phyloP scores from a whole-genome alignment of 805 yeast genomes.

The Ogataea siamensis region DNA sequence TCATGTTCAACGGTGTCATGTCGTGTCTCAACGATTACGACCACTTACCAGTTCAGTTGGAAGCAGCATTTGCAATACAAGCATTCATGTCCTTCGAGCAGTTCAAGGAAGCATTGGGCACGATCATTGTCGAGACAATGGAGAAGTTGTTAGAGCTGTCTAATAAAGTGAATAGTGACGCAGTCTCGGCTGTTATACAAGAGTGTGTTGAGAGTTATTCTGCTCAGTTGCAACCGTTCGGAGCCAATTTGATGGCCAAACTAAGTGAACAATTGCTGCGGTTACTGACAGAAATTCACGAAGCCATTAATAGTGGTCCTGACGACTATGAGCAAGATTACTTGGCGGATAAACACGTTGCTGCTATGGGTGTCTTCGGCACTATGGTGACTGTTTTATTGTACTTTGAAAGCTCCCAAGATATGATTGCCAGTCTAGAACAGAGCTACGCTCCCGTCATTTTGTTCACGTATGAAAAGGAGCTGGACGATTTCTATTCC shows the following conservation, averaged over 20 bases:
- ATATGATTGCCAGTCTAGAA: slow-evolving; percentile 66
- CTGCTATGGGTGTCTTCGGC: slow-evolving; percentile 82
- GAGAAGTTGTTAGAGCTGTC: slow-evolving; percentile 71
- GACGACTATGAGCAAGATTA: slow-evolving; percentile 51
- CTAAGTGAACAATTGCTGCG: slow-evolving; percentile 74
- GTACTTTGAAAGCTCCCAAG: slow-evolving; percentile 80
- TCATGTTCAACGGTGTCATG: slow-evolving; percentile 47
- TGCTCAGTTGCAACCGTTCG: slow-evolving; percentile 89
- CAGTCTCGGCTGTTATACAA: slow-evolving; percentile 88
- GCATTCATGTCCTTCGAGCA: slow-evolving; percentile 63
- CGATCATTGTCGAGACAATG: slow-evolving; percentile 77
- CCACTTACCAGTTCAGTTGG: slow-evolving; percentile 72
- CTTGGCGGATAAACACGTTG: slow-evolving; percentile 71
- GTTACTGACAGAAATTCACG: slow-evolving; percentile 68
- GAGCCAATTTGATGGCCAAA: slow-evolving; percentile 58
- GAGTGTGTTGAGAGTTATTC: slow-evolving; percentile 89
- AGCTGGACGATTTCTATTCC: slow-evolving; percentile 74
- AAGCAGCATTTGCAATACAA: slow-evolving; percentile 84
- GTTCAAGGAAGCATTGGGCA: slow-evolving; percentile 65
- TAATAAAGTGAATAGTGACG: slow-evolving; percentile 81
- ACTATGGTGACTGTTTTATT: slow-evolving; percentile 85
- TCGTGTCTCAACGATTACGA: slow-evolving; percentile 46
- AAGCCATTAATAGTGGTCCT: slow-evolving; percentile 47
- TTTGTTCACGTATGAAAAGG: slow-evolving; percentile 59
- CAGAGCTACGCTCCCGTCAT: slow-evolving; percentile 73